Conservation (phyloP, 2,329 filamentous ascomycete genomes). For the Alternaria infectoria region DNA sequence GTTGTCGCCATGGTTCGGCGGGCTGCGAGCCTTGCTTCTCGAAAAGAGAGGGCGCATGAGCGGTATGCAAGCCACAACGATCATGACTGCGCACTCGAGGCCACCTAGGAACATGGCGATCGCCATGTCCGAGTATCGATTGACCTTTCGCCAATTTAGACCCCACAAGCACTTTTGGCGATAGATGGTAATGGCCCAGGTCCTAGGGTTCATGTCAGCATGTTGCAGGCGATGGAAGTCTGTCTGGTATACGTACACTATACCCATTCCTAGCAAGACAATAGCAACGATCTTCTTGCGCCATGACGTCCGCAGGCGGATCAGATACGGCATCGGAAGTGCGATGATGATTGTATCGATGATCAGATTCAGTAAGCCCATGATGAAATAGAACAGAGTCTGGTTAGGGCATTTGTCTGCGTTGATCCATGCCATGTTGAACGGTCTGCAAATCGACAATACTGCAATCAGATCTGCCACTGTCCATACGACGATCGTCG, state of each 20-base stretch:
- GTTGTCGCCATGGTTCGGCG: neutral
- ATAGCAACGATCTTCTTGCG: neutral
- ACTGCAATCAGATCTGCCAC: neutral
- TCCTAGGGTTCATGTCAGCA: neutral
- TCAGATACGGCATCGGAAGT: neutral
- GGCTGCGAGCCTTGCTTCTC: neutral
- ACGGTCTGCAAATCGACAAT: neutral
- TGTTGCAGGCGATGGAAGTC: neutral
- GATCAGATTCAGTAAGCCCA: neutral
- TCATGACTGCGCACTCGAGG: neutral
- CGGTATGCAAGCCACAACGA: neutral
- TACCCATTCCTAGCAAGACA: neutral
- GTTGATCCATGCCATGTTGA: neutral
- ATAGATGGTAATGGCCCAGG: neutral
- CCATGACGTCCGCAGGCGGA: neutral
- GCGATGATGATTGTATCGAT: neutral
- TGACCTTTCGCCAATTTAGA: neutral
- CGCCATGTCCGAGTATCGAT: neutral
- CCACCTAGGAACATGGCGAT: neutral
- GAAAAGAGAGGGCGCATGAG: neutral
- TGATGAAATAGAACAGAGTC: neutral
- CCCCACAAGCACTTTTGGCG: neutral
- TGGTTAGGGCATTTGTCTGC: neutral
- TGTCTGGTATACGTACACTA: neutral
- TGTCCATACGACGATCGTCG: neutral